A percentile compares a stretch with the other conserved stretches of the same genome.
These are phyloP conservation scores for Podila horticola DNA, from an alignment of 192 early-diverging fungal species.

Conservation along the genomic window DNA sequence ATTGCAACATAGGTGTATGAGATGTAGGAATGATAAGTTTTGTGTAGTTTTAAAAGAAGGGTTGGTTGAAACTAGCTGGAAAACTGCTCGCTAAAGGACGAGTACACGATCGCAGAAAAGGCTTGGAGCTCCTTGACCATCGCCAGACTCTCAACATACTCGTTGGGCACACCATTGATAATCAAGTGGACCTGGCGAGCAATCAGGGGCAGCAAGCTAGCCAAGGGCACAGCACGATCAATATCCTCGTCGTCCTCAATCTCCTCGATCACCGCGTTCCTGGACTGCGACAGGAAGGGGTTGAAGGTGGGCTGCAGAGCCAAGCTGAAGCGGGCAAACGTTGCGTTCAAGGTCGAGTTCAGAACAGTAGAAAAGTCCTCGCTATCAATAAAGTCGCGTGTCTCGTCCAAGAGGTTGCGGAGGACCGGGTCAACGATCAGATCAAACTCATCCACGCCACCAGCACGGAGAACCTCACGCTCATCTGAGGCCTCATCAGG, in stretches of 20 bases:
- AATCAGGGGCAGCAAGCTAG: conserved; percentile 72
- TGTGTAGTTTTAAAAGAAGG: background rate
- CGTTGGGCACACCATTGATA: conserved; percentile 77
- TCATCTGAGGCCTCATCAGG: conserved; percentile 71
- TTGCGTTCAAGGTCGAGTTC: conserved; percentile 48
- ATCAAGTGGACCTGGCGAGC: conserved; percentile 76
- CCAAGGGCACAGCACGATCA: conserved; percentile 59
- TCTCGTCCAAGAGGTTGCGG: conserved; percentile 83
- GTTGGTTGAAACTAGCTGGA: background rate
- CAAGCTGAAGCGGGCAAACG: conserved; percentile 55
- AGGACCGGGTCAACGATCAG: conserved; percentile 70
- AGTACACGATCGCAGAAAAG: conserved; percentile 81
- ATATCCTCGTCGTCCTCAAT: conserved; percentile 63
- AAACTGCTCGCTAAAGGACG: conserved; percentile 63
- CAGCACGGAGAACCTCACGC: conserved; percentile 66
- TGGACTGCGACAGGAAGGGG: conserved; percentile 26
- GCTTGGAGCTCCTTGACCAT: conserved; percentile 80
- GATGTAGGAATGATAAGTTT: too few relatives aligned
- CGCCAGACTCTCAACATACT: conserved; percentile 76
- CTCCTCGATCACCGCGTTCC: conserved; percentile 53
- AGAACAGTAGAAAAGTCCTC: conserved; percentile 60
- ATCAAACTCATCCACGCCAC: conserved; percentile 55
- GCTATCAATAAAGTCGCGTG: conserved; percentile 86
- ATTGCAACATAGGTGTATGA: background rate
- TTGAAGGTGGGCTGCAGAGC: conserved; percentile 52